Conservation (phyloP, 2,329 filamentous ascomycete species). For the Neonectria hederae region DNA sequence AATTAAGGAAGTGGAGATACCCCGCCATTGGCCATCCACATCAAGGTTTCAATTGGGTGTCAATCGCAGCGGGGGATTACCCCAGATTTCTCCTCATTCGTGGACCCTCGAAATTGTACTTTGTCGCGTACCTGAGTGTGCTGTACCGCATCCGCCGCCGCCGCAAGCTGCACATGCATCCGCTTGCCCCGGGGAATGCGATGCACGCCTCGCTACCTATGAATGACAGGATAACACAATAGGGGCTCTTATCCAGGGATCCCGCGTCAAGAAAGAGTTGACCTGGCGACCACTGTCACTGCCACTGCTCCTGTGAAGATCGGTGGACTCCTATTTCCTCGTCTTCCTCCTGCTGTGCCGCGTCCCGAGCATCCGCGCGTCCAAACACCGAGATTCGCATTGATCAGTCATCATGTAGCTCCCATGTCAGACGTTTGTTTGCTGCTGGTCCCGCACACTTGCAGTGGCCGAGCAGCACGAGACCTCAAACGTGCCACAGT, state of each 20-base stretch:
- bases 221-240: too few species aligned
- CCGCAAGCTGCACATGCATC: slow-evolving; percentile 11
- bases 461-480: slow-evolving; percentile 12
- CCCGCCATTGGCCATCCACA: slow-evolving; percentile 5
- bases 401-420: background rate
- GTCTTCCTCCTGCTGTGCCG: background rate
- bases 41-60: background rate
- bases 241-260: background rate
- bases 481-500: slow-evolving; percentile 23
- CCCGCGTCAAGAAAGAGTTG: too few species aligned
- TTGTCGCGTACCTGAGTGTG: slow-evolving; percentile 13
- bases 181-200: background rate
- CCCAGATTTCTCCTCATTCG: slow-evolving; percentile 28
- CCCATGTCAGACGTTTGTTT: slow-evolving; percentile 4
- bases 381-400: background rate
- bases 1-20: slow-evolving; percentile 8
- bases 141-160: slow-evolving; percentile 2
- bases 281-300: too few species aligned
- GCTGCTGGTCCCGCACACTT: background rate
- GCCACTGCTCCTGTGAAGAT: too few species aligned
- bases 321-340: background rate
- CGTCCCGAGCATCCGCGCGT: background rate
- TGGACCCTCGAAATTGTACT: slow-evolving; percentile 5
- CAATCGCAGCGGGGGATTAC: slow-evolving; percentile 17
- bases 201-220: too few species aligned